These are phyloP conservation scores for Trichoderma sp. DNA, from an alignment of 2,329 filamentous ascomycete genomes.

Conservation along the genomic window DNA sequence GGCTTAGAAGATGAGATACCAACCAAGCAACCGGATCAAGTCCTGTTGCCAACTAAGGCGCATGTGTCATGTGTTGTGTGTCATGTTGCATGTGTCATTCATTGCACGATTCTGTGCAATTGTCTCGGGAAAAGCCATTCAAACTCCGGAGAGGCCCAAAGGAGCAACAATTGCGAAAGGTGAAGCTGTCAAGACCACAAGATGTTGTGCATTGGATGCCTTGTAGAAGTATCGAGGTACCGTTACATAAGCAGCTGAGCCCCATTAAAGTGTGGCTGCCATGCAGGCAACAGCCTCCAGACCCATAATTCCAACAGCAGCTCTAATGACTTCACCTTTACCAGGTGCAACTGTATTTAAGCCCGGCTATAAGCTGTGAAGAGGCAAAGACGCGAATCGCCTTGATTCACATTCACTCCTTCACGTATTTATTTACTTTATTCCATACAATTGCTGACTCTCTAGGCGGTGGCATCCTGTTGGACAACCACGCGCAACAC, in stretches of 20 bases:
- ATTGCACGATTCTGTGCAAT: not conserved
- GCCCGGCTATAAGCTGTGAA: not conserved
- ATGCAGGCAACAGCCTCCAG: slow-evolving; percentile 9
- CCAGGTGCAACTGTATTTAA: not conserved
- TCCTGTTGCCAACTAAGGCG: not conserved
- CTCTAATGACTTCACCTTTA: not conserved
- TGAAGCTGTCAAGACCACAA: not conserved
- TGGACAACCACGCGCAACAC: not conserved
- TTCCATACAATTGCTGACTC: not conserved
- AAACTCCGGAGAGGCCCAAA: not conserved
- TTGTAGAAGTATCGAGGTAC: not conserved
- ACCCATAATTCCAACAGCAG: not conserved
- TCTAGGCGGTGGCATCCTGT: not conserved
- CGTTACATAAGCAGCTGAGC: slow-evolving; percentile 2
- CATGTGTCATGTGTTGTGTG: not conserved
- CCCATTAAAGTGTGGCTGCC: not conserved
- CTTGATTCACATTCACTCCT: not conserved
- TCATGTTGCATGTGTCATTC: not conserved
- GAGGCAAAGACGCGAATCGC: not conserved
- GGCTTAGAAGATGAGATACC: not conserved
- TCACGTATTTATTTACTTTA: not conserved
- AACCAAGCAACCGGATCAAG: not conserved
- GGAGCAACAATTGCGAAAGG: not conserved
- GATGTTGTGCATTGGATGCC: not conserved
- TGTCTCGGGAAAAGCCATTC: not conserved